Evolutionary conservation across 1,139 yeast species (phyloP).

Genomic region (Suhomyces atakaporum): DNA sequence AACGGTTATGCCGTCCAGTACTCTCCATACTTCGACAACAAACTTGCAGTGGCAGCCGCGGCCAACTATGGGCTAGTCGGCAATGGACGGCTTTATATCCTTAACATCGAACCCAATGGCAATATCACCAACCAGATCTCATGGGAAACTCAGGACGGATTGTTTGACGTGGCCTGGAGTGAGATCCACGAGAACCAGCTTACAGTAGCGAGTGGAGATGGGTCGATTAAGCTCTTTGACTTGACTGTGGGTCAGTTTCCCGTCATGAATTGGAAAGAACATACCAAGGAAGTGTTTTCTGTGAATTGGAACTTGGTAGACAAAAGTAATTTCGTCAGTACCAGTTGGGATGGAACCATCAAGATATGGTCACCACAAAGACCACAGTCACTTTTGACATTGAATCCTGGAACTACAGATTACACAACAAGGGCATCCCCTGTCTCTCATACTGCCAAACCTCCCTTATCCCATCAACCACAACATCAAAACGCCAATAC

Average conservation of each 20-base stretch:
- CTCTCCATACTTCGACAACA: conserved; percentile 90
- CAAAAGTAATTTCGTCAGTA: conserved; percentile 67
- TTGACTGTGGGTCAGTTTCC: conserved; percentile 68
- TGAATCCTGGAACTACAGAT: conserved; percentile 42
- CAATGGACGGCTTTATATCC: conserved; percentile 75
- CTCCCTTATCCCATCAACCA: conserved; percentile 39
- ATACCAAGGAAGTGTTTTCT: conserved; percentile 80
- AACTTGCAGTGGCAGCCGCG: conserved; percentile 85
- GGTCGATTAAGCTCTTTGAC: conserved; percentile 81
- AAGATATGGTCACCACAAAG: conserved; percentile 72
- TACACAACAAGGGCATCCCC: conserved; percentile 28
- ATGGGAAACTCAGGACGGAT: conserved; percentile 92
- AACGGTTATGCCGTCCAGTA: conserved; percentile 88
- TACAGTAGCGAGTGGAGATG: conserved; percentile 86
- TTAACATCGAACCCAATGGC: conserved; percentile 71
- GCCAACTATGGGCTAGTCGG: conserved; percentile 95
- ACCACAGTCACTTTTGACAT: conserved; percentile 58
- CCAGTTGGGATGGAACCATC: conserved; percentile 92
- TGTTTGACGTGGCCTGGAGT: conserved; percentile 88
- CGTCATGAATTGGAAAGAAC: conserved; percentile 75
- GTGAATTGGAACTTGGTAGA: conserved; percentile 86
- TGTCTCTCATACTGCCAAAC: conserved; percentile 25
- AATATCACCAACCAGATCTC: conserved; percentile 52
- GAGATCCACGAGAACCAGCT: conserved; percentile 88
- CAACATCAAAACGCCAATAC: conserved; percentile 34